Evolutionary conservation across 345 rosid genomes (phyloP).

Genomic region (Camelina neglecta): DNA sequence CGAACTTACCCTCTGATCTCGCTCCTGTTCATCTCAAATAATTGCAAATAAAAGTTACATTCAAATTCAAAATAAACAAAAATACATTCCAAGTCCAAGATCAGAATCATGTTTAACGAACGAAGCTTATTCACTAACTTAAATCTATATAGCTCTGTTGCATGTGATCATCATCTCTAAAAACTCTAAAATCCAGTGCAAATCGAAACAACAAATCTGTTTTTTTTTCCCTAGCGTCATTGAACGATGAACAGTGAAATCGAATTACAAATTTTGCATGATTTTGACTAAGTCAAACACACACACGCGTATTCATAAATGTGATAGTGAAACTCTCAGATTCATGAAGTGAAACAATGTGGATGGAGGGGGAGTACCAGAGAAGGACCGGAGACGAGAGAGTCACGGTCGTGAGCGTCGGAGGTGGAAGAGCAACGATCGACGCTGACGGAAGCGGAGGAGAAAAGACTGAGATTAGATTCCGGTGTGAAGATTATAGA

Average conservation of each 20-base stretch:
- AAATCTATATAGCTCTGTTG: neutral
- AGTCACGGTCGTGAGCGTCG: conserved; percentile 75
- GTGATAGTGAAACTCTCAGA: neutral
- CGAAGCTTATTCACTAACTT: neutral
- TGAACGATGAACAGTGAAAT: conserved; percentile 24
- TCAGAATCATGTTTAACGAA: too few relatives aligned
- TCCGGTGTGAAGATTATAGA: conserved; percentile 82
- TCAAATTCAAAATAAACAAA: neutral
- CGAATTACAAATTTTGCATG: conserved; percentile 16
- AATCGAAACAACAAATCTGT: conserved; percentile 11
- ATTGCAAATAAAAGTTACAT: neutral
- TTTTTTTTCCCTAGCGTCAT: neutral
- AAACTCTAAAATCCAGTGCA: conserved; percentile 13
- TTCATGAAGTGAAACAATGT: conserved; percentile 11
- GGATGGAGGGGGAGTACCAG: conserved; percentile 47
- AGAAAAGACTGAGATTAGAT: conserved; percentile 79
- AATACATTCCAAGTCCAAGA: neutral
- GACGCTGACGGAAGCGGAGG: conserved; percentile 90
- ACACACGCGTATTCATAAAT: conserved; percentile 1
- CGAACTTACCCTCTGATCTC: conserved; percentile 57
- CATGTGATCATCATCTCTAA: conserved; percentile 5
- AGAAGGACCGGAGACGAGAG: conserved; percentile 70
- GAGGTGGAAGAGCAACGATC: conserved; percentile 92
- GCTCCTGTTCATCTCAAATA: conserved; percentile 65
- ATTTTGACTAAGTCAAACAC: conserved; percentile 33